A percentile compares a stretch with the other conserved stretches of the same genome.
These are phyloP conservation scores for Rhododendron simsii DNA, from an alignment of 148 eudicot species.

Conservation along the genomic window DNA sequence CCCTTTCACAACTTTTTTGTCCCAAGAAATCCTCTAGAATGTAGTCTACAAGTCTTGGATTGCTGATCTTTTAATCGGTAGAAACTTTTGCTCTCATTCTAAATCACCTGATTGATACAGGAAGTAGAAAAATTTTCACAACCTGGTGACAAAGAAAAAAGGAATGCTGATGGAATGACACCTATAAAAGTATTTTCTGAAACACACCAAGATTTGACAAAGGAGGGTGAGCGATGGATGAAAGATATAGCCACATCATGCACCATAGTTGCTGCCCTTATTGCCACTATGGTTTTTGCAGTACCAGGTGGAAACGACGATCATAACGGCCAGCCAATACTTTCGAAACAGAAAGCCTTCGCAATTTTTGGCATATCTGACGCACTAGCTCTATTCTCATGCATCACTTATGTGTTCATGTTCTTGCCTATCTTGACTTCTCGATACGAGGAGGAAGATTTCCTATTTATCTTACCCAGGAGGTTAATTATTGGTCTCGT, in stretches of 20 bases:
- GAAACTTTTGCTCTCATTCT: neutral
- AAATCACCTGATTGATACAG: neutral
- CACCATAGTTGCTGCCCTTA: neutral
- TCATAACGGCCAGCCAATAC: neutral
- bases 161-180: neutral
- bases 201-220: neutral
- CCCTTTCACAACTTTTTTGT: neutral
- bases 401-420: too few species aligned
- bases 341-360: too few species aligned
- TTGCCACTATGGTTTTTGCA: neutral
- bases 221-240: neutral
- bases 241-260: neutral
- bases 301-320: neutral
- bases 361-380: too few species aligned
- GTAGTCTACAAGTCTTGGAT: neutral
- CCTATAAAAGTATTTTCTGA: neutral
- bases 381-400: too few species aligned
- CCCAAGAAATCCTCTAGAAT: neutral
- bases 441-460: too few species aligned
- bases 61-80: neutral
- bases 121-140: neutral
- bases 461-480: too few species aligned
- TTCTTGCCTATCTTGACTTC: too few species aligned
- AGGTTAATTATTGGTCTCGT: too few species aligned
- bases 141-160: neutral